phyloP scores from a whole-genome alignment of 2,329 filamentous ascomycete genomes.

The Ceratocystis colombiana region DNA sequence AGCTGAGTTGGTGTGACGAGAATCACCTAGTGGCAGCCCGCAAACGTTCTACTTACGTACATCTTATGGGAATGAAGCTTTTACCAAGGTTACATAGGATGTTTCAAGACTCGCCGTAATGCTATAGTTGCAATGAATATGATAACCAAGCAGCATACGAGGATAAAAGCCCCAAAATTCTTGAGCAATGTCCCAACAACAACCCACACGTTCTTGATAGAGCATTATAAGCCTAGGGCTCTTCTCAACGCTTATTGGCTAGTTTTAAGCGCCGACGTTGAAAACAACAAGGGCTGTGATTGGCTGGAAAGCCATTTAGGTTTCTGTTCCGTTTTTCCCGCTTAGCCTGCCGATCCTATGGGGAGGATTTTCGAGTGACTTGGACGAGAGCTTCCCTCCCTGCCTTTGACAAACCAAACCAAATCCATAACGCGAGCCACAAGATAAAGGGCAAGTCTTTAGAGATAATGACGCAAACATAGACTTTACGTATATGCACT shows the following conservation, averaged over 20 bases:
- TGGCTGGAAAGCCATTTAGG: conserved; percentile 5
- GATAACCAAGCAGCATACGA: background rate
- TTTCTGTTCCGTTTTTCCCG: background rate
- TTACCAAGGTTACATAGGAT: background rate
- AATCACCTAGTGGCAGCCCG: background rate
- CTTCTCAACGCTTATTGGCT: conserved; percentile 1
- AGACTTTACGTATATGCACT: background rate
- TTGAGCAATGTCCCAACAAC: background rate
- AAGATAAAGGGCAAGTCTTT: background rate
- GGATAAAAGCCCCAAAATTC: background rate
- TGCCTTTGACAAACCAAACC: background rate
- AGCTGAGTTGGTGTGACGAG: background rate
- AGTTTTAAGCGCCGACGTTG: conserved; percentile 18
- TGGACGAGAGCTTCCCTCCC: background rate
- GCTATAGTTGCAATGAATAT: background rate
- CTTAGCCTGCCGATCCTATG: conserved; percentile 1
- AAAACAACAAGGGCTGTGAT: conserved; percentile 16
- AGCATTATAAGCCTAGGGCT: background rate
- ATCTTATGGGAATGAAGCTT: background rate
- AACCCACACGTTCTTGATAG: conserved; percentile 2
- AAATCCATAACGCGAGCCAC: background rate
- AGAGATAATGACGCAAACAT: background rate
- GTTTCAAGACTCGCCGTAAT: background rate
- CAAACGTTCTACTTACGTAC: background rate
- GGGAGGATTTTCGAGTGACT: too few species aligned